Evolutionary conservation across 352 stramenopile genomes (phyloP).

Genomic region (Globisporangium rhizosaccharum): DNA sequence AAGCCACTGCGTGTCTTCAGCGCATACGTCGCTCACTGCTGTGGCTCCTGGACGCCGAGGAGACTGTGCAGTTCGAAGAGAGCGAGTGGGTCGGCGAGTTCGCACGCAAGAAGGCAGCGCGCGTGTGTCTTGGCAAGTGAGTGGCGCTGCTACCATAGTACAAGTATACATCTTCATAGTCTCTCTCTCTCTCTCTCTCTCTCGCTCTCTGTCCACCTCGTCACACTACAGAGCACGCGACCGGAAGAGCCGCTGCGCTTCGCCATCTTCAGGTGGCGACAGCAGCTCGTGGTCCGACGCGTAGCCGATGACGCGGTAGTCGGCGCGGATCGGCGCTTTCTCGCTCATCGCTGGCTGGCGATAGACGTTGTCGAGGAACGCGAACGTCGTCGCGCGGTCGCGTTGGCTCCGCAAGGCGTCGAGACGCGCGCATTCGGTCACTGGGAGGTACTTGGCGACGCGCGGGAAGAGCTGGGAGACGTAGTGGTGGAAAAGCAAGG

Average conservation of each 20-base stretch:
- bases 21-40: constrained; percentile 49
- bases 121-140: constrained; percentile 4
- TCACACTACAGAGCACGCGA: constrained; percentile 2
- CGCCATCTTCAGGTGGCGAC: constrained; percentile 32
- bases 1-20: constrained; percentile 35
- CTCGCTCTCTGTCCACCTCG: background rate
- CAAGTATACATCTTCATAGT: too few species aligned
- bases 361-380: constrained; percentile 71
- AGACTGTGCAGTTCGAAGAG: constrained; percentile 25
- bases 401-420: constrained; percentile 33
- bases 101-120: constrained; percentile 25
- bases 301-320: constrained; percentile 56
- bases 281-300: constrained; percentile 22
- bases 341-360: constrained; percentile 65
- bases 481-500: constrained; percentile 65
- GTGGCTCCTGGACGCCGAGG: constrained; percentile 46
- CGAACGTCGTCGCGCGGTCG: constrained; percentile 29
- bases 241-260: constrained; percentile 49
- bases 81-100: constrained; percentile 33
- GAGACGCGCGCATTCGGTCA: constrained; percentile 51
- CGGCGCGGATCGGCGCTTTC: constrained; percentile 32
- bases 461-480: constrained; percentile 46
- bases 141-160: too few species aligned
- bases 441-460: constrained; percentile 51
- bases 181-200: background rate